Base-by-base conservation (phyloP, 2,329 filamentous ascomycete species). In the Exophiala oligosperma region DNA sequence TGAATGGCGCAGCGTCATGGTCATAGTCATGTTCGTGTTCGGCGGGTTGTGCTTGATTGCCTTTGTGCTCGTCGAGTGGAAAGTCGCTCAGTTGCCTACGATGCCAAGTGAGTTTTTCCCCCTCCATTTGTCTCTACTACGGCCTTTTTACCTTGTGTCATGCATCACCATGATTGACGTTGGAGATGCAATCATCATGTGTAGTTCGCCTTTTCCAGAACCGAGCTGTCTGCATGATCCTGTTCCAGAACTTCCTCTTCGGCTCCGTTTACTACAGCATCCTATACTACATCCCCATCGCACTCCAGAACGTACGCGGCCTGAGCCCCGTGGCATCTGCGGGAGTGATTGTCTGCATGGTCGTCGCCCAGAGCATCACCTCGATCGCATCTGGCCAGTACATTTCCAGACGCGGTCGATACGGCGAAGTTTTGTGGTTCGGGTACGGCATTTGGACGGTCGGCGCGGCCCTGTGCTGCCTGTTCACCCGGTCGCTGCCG, bases 11-110 rank as follows among this genome's bases (percentile, higher is more conserved):
- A 92, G 88, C 0, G 79, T 88, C 1, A 86, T 83, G 0, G 88
- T 92, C 35, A 81, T 95, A 66, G 91, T 88, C 67, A 79, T 95
- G 26, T 79, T 95, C 63, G 75, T 93, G 49, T 91, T 92, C 64
- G 90, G 91, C 21, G 69, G 83, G 24, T 56, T 88, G 23, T 79
- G 80, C 5, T 79, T 88, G 54, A 81, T 61, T 8, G 62, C 91
- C 38, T 95, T 95, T 72, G 74, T 87, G 63, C 38, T 91, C 60
- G 82, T 83, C 64, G 88, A 92, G 35, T 72, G 83, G 81, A 71
- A 80, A 80, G 12, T 55, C 17, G 32, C 52, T 17, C 29, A 28
- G n/a, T 32, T 55, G 37, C 52, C 52, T 14, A 55, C 46, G 44
- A 55, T 55, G 44, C 52, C 52, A 11, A 44, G 35, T 49, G 29